phyloP scores from a whole-genome alignment of 495 filamentous ascomycete species.

The Amniculicola lignicola region DNA sequence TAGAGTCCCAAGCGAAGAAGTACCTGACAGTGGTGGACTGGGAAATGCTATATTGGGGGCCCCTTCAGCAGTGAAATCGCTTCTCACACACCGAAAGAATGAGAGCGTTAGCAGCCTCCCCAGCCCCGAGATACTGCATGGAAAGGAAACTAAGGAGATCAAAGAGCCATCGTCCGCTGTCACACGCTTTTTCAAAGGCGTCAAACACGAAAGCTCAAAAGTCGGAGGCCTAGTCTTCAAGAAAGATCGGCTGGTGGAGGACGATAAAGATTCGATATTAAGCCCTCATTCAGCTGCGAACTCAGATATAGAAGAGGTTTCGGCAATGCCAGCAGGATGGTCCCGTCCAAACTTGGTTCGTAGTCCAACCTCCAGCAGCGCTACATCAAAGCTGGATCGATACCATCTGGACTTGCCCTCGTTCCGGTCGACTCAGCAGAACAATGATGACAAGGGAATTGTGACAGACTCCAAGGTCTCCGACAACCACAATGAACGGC shows the following conservation, averaged over 20 bases:
- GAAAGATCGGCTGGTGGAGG: conserved; percentile 29
- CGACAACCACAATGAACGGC: conserved; percentile 43
- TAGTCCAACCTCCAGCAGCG: conserved; percentile 12
- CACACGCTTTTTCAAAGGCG: conserved; percentile 40
- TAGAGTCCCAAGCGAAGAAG: conserved; percentile 19
- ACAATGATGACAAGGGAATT: conserved; percentile 7
- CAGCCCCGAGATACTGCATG: conserved; percentile 6
- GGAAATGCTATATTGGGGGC: conserved; percentile 19
- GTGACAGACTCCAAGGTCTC: conserved; percentile 13
- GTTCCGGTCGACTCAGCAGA: conserved; percentile 21
- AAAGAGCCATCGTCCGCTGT: conserved; percentile 35
- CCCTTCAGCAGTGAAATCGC: conserved; percentile 33
- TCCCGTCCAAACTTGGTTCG: conserved; percentile 6
- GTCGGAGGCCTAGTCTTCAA: conserved; percentile 37
- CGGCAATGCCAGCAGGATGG: not conserved
- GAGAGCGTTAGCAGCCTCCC: conserved; percentile 29
- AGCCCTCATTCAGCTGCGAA: not conserved
- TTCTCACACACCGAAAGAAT: conserved; percentile 29
- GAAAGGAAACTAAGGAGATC: conserved; percentile 28
- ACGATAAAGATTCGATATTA: conserved; percentile 10
- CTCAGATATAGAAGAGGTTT: conserved; percentile 29
- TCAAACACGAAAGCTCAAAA: conserved; percentile 36
- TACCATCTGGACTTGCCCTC: conserved; percentile 31
- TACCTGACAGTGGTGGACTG: conserved; percentile 6
- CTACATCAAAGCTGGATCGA: conserved; percentile 5